Conservation (phyloP, 192 early-diverging fungal species). For the Coemansia sp. region DNA sequence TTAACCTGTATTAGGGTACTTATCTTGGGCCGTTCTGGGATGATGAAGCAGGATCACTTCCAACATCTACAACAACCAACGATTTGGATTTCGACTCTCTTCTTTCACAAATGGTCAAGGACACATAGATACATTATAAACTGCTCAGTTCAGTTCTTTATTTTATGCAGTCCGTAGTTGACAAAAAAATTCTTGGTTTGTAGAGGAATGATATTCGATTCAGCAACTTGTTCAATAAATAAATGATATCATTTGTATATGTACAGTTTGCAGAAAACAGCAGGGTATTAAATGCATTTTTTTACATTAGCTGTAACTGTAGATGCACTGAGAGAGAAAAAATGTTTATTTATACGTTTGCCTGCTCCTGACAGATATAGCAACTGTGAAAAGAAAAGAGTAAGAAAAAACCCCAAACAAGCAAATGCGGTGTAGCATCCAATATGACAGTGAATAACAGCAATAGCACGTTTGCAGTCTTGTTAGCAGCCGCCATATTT, state of each 20-base stretch:
- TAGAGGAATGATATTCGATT: no score
- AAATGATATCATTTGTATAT: no score
- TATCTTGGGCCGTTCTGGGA: slow-evolving; percentile 54
- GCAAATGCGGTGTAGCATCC: not conserved
- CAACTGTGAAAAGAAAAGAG: not conserved
- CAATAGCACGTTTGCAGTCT: not conserved
- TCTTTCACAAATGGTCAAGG: slow-evolving; percentile 47
- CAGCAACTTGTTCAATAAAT: no score
- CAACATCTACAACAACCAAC: slow-evolving; percentile 29
- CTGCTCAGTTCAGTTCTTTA: not conserved
- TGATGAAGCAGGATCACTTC: slow-evolving; percentile 44
- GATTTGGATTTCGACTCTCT: slow-evolving; percentile 51
- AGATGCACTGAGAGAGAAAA: not conserved
- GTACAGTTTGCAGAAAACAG: no score
- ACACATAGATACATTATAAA: not conserved
- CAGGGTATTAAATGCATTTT: not conserved
- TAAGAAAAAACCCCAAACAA: not conserved
- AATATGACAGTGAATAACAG: not conserved
- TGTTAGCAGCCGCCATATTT: not conserved
- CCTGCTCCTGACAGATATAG: not conserved
- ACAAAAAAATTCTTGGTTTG: not conserved
- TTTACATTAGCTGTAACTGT: not conserved
- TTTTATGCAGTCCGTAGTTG: not conserved
- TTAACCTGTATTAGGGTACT: slow-evolving; percentile 20
- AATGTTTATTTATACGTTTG: not conserved